Evolutionary conservation across 768 basidiomycete genomes (phyloP), one percentile per base, ranked within the genome.

Genomic region (Phanerodontia chrysosporium): DNA sequence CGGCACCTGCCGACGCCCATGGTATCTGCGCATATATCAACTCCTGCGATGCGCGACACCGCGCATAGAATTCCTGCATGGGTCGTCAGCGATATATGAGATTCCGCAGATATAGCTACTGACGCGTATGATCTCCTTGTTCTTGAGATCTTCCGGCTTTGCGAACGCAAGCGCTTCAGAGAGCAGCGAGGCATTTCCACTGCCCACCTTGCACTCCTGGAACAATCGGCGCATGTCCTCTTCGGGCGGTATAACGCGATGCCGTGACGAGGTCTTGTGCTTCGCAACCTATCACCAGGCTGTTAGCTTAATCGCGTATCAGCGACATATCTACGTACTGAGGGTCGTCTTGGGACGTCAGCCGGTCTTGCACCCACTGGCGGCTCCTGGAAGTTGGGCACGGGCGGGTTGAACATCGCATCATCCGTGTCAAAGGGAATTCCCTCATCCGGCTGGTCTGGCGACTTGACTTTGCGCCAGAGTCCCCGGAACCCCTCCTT

Each of bases 1-100:
- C 87, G 1, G 93, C 93, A 14, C 86, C 83, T 1, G 92, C 86
- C 22, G 85, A 82, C 3, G 95, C 95, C 94, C 95, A 96, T 7
- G 89, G 85, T 65, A 97, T 94, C 72, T 95, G 94, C 12, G 88
- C 85, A 62, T 78, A 87, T 27, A 96, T 84, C 12, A 95, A 80
- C 60, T 94, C 93, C 71, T 93, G 92, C 2, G 91, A 93, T 2
- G 82, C 78, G 29, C 83, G 80, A 69, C 92, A 94, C 67, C 91
- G 90, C 16, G 71, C 66, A 65, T 90, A 83, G 66, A 94, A 95
- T 73, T 95, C 94, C 92, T 96, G 68, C 1, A 21, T 35, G n/a
- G 14, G 45, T 59, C 27, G 42, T 45, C 25, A 18, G 54, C 22
- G 46, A 5, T 29, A 46, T 13, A 22, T 18, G 24, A 30, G 54